A percentile compares a stretch with the other conserved stretches of the same genome.
Conservation (phyloP, 768 basidiomycete species). For the Tephrocybe sp. region DNA sequence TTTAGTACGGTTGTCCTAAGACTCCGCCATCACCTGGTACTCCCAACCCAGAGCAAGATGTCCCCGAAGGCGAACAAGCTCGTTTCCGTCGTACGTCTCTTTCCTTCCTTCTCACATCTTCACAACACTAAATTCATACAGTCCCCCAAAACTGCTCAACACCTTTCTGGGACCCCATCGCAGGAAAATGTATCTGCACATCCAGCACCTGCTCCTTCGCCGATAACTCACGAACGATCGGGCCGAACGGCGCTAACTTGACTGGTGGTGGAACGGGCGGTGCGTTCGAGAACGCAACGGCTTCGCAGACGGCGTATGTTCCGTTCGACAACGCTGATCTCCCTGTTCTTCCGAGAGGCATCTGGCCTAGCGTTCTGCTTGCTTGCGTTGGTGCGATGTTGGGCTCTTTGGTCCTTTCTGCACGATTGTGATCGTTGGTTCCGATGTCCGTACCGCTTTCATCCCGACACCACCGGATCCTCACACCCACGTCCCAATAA, state of each 20-base stretch:
- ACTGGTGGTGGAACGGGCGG: slow-evolving; percentile 57
- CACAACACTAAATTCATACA: too few relatives aligned
- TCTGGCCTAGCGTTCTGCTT: slow-evolving; percentile 32
- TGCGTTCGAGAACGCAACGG: slow-evolving; percentile 22
- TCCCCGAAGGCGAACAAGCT: slow-evolving; percentile 38
- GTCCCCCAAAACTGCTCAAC: slow-evolving; percentile 74
- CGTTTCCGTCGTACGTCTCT: slow-evolving; percentile 48
- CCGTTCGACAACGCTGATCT: slow-evolving; percentile 45
- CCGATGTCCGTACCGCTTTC: neutral
- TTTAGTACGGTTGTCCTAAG: slow-evolving; percentile 76
- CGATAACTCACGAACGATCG: slow-evolving; percentile 63
- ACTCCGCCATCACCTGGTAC: slow-evolving; percentile 50
- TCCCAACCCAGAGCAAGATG: slow-evolving; percentile 65
- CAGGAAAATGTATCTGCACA: slow-evolving; percentile 60
- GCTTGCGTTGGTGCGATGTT: slow-evolving; percentile 35
- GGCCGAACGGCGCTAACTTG: slow-evolving; percentile 67
- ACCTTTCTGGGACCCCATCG: slow-evolving; percentile 79
- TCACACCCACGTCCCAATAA: too few relatives aligned
- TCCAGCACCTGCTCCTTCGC: slow-evolving; percentile 55
- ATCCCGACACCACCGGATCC: too few relatives aligned
- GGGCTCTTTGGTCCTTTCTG: slow-evolving; percentile 29
- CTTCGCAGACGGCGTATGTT: slow-evolving; percentile 35
- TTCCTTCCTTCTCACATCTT: too few relatives aligned
- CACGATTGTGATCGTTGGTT: slow-evolving; percentile 4
- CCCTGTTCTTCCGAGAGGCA: slow-evolving; percentile 27